These are phyloP conservation scores for Penicillium sp. DNA, from an alignment of 2,329 filamentous ascomycete genomes.

Conservation along the genomic window DNA sequence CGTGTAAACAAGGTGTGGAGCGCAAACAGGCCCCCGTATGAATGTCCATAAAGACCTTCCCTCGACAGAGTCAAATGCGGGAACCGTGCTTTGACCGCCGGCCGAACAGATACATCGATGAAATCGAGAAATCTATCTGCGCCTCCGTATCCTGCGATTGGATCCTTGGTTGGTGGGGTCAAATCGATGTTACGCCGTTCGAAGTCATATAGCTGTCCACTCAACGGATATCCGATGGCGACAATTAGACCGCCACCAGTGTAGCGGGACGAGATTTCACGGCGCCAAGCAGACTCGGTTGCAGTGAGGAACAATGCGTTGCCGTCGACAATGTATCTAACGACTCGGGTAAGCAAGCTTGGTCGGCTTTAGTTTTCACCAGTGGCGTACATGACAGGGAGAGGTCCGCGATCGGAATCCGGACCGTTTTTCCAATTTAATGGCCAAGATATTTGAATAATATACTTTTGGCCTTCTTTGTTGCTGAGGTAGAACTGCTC, in stretches of 20 bases:
- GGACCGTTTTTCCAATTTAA: conserved; percentile 17
- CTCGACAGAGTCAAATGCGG: conserved; percentile 29
- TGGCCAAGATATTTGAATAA: conserved; percentile 29
- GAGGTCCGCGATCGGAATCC: not conserved
- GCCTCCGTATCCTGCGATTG: conserved; percentile 2
- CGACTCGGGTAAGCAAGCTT: not conserved
- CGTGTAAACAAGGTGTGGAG: conserved; percentile 52
- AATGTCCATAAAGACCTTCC: conserved; percentile 56
- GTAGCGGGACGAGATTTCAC: conserved; percentile 17
- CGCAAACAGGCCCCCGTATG: conserved; percentile 54
- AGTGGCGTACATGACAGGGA: conserved; percentile 10
- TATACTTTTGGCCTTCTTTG: conserved; percentile 15
- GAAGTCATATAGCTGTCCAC: conserved; percentile 11
- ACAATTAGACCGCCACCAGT: conserved; percentile 23
- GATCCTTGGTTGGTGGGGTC: conserved; percentile 6
- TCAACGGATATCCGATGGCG: conserved; percentile 26
- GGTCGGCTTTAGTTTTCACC: not conserved
- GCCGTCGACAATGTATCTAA: conserved; percentile 29
- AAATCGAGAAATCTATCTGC: conserved; percentile 18
- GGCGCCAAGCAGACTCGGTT: conserved; percentile 27
- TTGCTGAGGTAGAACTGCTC: conserved; percentile 24
- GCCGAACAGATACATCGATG: conserved; percentile 11
- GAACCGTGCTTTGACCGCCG: conserved; percentile 9
- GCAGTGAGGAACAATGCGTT: conserved; percentile 29
- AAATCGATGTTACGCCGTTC: conserved; percentile 13